phyloP scores from a whole-genome alignment of 257 asterid genomes.

The Ophiorrhiza pumila region DNA sequence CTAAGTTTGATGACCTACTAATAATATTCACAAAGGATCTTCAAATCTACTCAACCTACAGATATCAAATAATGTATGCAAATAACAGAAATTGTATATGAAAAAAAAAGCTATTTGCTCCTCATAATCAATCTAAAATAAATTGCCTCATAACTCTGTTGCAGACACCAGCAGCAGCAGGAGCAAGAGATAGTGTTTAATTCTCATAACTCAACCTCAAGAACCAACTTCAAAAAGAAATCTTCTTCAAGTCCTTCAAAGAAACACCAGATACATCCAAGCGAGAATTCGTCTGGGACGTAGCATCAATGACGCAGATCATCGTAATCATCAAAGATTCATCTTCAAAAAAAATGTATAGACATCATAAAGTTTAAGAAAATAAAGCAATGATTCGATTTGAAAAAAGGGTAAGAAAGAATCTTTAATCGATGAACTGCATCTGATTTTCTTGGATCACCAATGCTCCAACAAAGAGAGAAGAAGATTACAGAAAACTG shows the following conservation, averaged over 20 bases:
- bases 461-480: background rate
- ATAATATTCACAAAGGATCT: slow-evolving; percentile 42
- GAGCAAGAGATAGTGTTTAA: no score
- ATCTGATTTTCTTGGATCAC: slow-evolving; percentile 13
- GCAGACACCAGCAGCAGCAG: slow-evolving; percentile 4
- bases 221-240: slow-evolving; percentile 11
- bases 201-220: slow-evolving; percentile 13
- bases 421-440: slow-evolving; percentile 13
- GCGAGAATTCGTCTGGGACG: slow-evolving; percentile 13
- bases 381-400: slow-evolving; percentile 18
- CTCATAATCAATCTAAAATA: slow-evolving; percentile 31
- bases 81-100: slow-evolving; percentile 33
- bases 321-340: slow-evolving; percentile 15
- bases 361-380: slow-evolving; percentile 9
- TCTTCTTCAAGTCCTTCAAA: slow-evolving; percentile 8
- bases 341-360: slow-evolving; percentile 14
- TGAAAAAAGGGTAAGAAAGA: slow-evolving; percentile 8
- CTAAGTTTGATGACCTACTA: slow-evolving; percentile 14
- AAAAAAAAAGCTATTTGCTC: slow-evolving; percentile 11
- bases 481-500: slow-evolving; percentile 11
- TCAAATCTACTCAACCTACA: slow-evolving; percentile 26
- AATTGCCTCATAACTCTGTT: slow-evolving; percentile 13
- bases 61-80: slow-evolving; percentile 24
- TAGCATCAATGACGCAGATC: slow-evolving; percentile 19
- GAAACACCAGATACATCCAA: slow-evolving; percentile 11